Base-by-base conservation (phyloP, 306 rosid species). In the Prunus kanzakura region DNA sequence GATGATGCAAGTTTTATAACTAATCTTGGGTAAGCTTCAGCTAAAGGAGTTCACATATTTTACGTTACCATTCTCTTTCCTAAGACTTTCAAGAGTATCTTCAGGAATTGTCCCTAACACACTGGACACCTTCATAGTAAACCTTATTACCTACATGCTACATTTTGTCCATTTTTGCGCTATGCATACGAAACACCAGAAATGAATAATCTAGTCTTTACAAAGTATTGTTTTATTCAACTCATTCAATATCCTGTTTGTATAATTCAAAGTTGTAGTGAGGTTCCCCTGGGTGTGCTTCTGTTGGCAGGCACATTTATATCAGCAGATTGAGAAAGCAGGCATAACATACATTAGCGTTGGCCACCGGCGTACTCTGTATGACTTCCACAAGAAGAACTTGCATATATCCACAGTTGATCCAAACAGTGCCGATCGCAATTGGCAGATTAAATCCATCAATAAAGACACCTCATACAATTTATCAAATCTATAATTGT, bases 341-440 rank as follows among this genome's bases (percentile, higher is more conserved):
- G 95, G 95, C 47, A 90, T 95, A 79, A 92, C 99, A 67, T 95
- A 87, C 58, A 73, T 95, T 62, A 92, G 99, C 79, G 19, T 95
- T 65, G 97, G 97, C 80, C 99, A 95, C 71, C 83, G 99, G 32
- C 73, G 87, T 60, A 90, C 97, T 75, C 79, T 95, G 19, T 30
- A 60, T 50, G 83, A 81, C 50, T 78, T 83, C 86, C 99, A 95
- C 82, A 76, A 81, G 67, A 87, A 47, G 72, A 77, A 82, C 74
- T 77, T 95, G 61, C 76, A 78, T 73, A 89, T 95, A 77, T 87
- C 90, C 30, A 51, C 93, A 2, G 19, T 71, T 0, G 86, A 85
- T 69, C 72, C 96, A 7, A 50, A 56, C 67, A 50, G 63, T 22
- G 76, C 75, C 52, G 80, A 83, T 60, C 75, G 8, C 64, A 91